Conservation (phyloP, 768 basidiomycete genomes). For the Mycena indigotica region DNA sequence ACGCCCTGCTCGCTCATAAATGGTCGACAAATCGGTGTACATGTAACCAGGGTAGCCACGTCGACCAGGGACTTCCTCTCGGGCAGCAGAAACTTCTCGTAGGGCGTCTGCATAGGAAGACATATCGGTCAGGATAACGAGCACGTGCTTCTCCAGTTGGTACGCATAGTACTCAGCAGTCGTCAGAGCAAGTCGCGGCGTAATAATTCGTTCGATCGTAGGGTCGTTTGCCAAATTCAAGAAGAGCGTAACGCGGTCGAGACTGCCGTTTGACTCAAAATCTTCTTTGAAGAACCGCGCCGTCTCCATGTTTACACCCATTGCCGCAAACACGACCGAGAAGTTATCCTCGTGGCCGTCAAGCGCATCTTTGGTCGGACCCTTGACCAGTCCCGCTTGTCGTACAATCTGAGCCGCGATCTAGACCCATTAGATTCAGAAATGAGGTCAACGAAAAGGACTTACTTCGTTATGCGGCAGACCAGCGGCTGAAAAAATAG, state of each 20-base stretch:
- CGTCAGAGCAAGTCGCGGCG: constrained; percentile 94
- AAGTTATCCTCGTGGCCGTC: constrained; percentile 99
- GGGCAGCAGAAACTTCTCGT: constrained; percentile 97
- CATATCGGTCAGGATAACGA: constrained; percentile 99
- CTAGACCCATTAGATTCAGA: constrained; percentile 41
- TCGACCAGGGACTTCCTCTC: constrained; percentile 98
- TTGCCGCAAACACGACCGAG: constrained; percentile 98
- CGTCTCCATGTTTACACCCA: constrained; percentile 99
- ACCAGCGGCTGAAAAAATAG: constrained; percentile 99
- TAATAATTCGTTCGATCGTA: constrained; percentile 99
- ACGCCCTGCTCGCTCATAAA: constrained; percentile 99
- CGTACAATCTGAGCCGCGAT: constrained; percentile 99
- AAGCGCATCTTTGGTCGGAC: constrained; percentile 95
- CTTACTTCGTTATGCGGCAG: constrained; percentile 96
- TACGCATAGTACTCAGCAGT: constrained; percentile 99
- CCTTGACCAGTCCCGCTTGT: constrained; percentile 95
- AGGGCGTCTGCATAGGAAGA: constrained; percentile 96
- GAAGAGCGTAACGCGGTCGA: constrained; percentile 97
- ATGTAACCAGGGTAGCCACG: constrained; percentile 98
- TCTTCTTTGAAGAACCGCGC: constrained; percentile 99
- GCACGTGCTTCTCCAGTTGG: constrained; percentile 98
- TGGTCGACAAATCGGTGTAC: constrained; percentile 99
- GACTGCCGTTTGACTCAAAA: constrained; percentile 97
- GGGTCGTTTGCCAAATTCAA: constrained; percentile 98
- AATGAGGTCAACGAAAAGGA: constrained; percentile 12